phyloP scores from a whole-genome alignment of 805 yeast genomes.

The Blastobotrys peoriensis region DNA sequence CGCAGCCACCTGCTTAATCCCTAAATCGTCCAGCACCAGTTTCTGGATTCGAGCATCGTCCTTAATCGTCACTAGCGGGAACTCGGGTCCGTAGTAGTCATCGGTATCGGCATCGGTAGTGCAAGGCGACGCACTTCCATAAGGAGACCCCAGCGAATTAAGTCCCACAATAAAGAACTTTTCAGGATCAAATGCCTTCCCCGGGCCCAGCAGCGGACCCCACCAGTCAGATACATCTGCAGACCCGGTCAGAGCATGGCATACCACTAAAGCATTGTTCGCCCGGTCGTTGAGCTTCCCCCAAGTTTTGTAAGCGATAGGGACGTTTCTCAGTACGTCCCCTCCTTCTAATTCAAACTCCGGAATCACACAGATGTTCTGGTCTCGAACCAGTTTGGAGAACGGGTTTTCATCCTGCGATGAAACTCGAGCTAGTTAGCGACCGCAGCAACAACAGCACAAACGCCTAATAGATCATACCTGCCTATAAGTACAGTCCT shows the following conservation, averaged over 20 bases:
- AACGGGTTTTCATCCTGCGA: conserved; percentile 50
- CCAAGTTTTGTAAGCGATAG: conserved; percentile 96
- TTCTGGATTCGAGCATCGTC: conserved; percentile 84
- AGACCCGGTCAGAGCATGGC: conserved; percentile 95
- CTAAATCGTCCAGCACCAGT: conserved; percentile 69
- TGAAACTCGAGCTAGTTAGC: too few relatives aligned
- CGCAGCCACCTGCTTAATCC: conserved; percentile 72
- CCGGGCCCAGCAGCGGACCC: conserved; percentile 90
- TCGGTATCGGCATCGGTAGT: conserved; percentile 74
- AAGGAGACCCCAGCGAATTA: conserved; percentile 93
- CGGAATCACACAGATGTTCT: conserved; percentile 74
- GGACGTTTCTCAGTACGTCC: conserved; percentile 61
- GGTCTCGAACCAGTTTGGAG: conserved; percentile 64
- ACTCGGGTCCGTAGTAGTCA: conserved; percentile 83
- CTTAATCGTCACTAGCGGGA: conserved; percentile 88
- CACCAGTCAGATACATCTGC: conserved; percentile 97
- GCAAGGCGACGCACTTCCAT: conserved; percentile 91
- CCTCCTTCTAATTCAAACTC: conserved; percentile 75
- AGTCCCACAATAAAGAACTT: conserved; percentile 81
- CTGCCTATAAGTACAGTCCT: too few relatives aligned
- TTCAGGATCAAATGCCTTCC: conserved; percentile 84
- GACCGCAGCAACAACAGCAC: too few relatives aligned
- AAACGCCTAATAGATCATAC: too few relatives aligned
- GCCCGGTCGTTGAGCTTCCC: conserved; percentile 67
- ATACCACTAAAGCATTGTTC: conserved; percentile 79